Percentiles rank a stretch among this genome's conserved stretches.
These are phyloP conservation scores for Solanum chaucha DNA, from an alignment of 257 asterid genomes.

Conservation along the genomic window DNA sequence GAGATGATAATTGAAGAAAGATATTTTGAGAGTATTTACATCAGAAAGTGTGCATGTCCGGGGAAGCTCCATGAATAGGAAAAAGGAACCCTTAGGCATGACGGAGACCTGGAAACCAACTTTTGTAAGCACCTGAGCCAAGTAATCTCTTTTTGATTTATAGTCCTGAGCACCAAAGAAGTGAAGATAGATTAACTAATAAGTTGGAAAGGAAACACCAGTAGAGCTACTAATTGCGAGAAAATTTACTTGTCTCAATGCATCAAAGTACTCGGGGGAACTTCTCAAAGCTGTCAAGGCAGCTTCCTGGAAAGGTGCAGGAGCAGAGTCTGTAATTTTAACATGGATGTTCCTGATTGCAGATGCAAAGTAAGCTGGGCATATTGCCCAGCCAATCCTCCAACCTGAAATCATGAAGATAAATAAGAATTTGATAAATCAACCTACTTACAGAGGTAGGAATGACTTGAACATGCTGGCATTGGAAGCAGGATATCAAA, in stretches of 20 bases:
- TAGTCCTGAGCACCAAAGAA: conserved; percentile 43
- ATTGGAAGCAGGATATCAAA: neutral
- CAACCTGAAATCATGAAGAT: conserved; percentile 43
- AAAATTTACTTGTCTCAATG: conserved; percentile 41
- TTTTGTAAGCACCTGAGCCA: conserved; percentile 44
- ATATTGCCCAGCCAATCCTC: conserved; percentile 96
- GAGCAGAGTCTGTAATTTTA: conserved; percentile 72
- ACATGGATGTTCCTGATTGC: conserved; percentile 72
- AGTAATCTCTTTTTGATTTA: conserved; percentile 56
- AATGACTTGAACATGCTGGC: neutral
- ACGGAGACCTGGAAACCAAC: conserved; percentile 52
- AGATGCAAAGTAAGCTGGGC: conserved; percentile 63
- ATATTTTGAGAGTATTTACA: conserved; percentile 27
- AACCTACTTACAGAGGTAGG: neutral
- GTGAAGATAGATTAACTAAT: neutral
- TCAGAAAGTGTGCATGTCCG: conserved; percentile 58
- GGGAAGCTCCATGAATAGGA: conserved; percentile 70
- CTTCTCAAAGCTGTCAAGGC: conserved; percentile 76
- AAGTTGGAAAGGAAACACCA: neutral
- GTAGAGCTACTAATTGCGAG: neutral
- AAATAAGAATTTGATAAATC: neutral
- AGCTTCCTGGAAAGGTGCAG: conserved; percentile 92
- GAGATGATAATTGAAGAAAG: neutral
- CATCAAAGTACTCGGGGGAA: conserved; percentile 40
- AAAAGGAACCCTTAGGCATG: conserved; percentile 72